Percentiles rank a stretch among this genome's conserved stretches.
Evolutionary conservation across 352 stramenopile species (phyloP).

Genomic region (Pythium utonaiense): DNA sequence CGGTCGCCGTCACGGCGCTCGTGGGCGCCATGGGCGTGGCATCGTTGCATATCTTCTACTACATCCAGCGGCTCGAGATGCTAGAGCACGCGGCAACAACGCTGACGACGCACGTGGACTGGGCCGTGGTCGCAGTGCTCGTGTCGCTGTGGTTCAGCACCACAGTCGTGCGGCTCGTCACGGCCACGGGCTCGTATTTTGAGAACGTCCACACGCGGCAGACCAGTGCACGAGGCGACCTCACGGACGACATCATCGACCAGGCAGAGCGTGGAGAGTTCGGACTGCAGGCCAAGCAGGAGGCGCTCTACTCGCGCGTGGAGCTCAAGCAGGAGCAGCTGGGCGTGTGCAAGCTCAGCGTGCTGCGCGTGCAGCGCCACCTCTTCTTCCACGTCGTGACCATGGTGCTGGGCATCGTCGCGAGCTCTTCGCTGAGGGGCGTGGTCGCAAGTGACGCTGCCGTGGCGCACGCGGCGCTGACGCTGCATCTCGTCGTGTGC

Average conservation of each 20-base stretch:
- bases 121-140: constrained; percentile 33
- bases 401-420: constrained; percentile 44
- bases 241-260: constrained; percentile 47
- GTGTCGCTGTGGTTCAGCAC: constrained; percentile 44
- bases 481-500: constrained; percentile 44
- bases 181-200: constrained; percentile 33
- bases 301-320: constrained; percentile 48
- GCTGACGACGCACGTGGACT: constrained; percentile 37
- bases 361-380: constrained; percentile 51
- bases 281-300: constrained; percentile 57
- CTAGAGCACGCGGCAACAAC: constrained; percentile 21
- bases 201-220: constrained; percentile 35
- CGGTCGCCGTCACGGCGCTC: constrained; percentile 38
- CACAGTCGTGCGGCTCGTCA: constrained; percentile 34
- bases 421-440: constrained; percentile 18
- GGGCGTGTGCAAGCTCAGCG: constrained; percentile 47
- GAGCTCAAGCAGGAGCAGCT: constrained; percentile 55
- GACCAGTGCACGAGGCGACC: constrained; percentile 31
- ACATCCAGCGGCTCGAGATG: constrained; percentile 43
- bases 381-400: constrained; percentile 33
- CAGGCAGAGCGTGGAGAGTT: constrained; percentile 65
- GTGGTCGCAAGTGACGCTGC: constrained; percentile 12
- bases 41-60: constrained; percentile 57
- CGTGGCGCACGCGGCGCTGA: constrained; percentile 25
- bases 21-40: constrained; percentile 36